Conservation (phyloP, 495 filamentous ascomycete genomes). For the Penicillium antarcticum region DNA sequence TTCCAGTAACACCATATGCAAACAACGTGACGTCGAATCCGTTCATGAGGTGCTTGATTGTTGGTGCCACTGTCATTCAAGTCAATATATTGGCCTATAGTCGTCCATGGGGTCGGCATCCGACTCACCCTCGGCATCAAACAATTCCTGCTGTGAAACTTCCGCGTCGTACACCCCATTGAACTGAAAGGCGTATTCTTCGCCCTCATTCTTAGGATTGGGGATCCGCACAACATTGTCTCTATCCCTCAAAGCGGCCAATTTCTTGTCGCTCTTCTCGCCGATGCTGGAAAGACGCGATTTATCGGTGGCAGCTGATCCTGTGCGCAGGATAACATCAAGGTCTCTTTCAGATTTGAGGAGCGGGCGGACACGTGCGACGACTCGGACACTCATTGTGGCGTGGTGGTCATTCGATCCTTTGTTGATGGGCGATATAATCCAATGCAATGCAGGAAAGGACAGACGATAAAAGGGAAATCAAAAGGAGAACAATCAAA, state of each 20-base stretch:
- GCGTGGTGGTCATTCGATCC: slow-evolving; percentile 15
- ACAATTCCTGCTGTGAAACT: slow-evolving; percentile 79
- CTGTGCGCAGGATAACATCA: slow-evolving; percentile 76
- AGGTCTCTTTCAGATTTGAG: slow-evolving; percentile 76
- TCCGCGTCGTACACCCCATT: slow-evolving; percentile 83
- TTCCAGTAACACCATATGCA: slow-evolving; percentile 93
- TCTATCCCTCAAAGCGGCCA: slow-evolving; percentile 50
- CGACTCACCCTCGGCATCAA: slow-evolving; percentile 76
- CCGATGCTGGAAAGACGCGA: slow-evolving; percentile 22
- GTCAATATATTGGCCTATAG: slow-evolving; percentile 18
- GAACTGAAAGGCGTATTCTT: slow-evolving; percentile 93
- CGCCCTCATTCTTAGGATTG: slow-evolving; percentile 86
- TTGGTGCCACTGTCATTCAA: slow-evolving; percentile 57
- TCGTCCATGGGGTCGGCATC: not conserved
- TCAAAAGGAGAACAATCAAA: slow-evolving; percentile 12
- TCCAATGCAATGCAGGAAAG: slow-evolving; percentile 6
- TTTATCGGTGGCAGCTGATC: slow-evolving; percentile 24
- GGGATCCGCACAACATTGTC: slow-evolving; percentile 81
- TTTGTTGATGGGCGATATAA: not conserved
- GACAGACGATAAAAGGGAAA: slow-evolving; percentile 4
- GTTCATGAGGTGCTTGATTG: slow-evolving; percentile 87
- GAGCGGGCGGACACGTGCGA: slow-evolving; percentile 85
- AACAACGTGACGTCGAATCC: slow-evolving; percentile 94
- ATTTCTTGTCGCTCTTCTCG: slow-evolving; percentile 22
- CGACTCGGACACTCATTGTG: slow-evolving; percentile 69